phyloP scores from a whole-genome alignment of 1,284 basidiomycete genomes.

The Apiotrichum domesticum region DNA sequence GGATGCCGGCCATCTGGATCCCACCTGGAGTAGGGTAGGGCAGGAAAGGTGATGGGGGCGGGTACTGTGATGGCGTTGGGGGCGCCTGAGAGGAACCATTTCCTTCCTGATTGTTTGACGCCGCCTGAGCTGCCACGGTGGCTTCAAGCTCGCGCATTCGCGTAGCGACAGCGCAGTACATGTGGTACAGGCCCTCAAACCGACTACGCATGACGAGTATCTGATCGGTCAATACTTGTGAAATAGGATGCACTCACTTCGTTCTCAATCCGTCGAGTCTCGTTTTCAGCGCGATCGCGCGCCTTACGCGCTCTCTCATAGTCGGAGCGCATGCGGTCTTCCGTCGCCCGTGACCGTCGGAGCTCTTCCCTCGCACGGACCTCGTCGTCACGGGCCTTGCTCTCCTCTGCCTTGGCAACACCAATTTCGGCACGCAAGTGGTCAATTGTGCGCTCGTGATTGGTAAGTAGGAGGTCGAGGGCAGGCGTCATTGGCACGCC shows the following conservation, averaged over 20 bases:
- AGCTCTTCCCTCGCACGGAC: constrained; percentile 28
- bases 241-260: constrained; percentile 27
- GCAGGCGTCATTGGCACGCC: constrained; percentile 21
- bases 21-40: neutral
- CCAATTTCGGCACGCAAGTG: constrained; percentile 38
- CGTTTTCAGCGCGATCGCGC: constrained; percentile 20
- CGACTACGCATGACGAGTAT: constrained; percentile 13
- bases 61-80: neutral
- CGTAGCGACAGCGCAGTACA: constrained; percentile 14
- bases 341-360: constrained; percentile 19
- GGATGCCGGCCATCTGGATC: neutral
- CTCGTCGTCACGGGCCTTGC: constrained; percentile 35
- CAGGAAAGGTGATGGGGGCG: neutral
- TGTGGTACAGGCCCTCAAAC: constrained; percentile 18
- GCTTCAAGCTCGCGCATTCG: neutral
- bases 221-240: constrained; percentile 1
- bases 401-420: constrained; percentile 35
- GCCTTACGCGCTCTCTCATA: constrained; percentile 26
- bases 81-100: neutral
- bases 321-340: constrained; percentile 30
- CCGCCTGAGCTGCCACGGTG: neutral
- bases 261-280: constrained; percentile 28
- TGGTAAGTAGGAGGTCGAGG: constrained; percentile 26
- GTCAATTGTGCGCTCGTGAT: constrained; percentile 37
- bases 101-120: neutral